Base-by-base conservation (phyloP, 1,284 basidiomycete species). In the Coniferiporia weirii region DNA sequence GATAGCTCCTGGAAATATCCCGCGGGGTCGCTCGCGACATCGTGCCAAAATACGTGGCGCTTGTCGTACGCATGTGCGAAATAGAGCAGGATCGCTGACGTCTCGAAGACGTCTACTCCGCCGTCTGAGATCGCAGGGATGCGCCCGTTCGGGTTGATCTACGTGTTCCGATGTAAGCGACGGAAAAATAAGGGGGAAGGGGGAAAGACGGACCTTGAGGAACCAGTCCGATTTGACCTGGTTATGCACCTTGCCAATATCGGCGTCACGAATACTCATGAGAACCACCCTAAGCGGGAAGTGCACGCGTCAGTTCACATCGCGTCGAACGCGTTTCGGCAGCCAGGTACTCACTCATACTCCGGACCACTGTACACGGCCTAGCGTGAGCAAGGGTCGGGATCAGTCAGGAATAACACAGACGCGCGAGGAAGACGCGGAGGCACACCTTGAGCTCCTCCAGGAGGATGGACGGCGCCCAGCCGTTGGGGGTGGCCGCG, bases 111-210 rank as follows among this genome's bases (percentile, higher is more conserved):
- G 40, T 72, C 69, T 64, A 80, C 79, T 60, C 78, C 73, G 62
- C 73, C 69, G 38, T 76, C 70, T 34, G 72, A 68, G 57, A 81
- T 67, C 8, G 77, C 76, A 5, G 83, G 83, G 65, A 84, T 83
- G 47, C 81, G 74, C 1, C 82, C 83, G 68, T 85, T 85, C 8
- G 83, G 83, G 73, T 83, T 84, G 69, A 85, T 75, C 67, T 76
- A 68, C 15, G 44, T 9, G 44, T n/a, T n/a, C 32, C 5, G 12
- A 10, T 7, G 22, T 12, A 15, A 13, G 10, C 20, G 55, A 19
- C 34, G 19, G 19, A 40, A 13, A 45, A n/a, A 22, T 7, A 13
- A 47, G 46, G 35, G 9, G 1, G 44, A 9, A 15, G 4, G 32
- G 22, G 22, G 17, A 46, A n/a, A 15, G 19, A 55, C 53, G 54